Base-by-base conservation (phyloP, 805 yeast genomes). In the Candida yuanshanica region DNA sequence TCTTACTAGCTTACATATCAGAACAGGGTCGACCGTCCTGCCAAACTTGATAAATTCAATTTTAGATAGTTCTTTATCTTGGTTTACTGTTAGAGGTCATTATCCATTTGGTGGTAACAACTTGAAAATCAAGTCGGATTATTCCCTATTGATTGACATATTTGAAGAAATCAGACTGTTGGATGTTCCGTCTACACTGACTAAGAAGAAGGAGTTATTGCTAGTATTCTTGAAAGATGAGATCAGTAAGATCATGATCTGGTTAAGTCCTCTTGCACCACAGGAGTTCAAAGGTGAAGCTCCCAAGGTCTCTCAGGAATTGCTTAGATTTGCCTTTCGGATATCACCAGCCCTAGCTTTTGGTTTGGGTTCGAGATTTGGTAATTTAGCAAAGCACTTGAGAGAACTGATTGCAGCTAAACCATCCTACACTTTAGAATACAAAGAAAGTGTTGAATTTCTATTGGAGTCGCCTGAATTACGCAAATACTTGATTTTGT, bases 61-160 rank as follows among this genome's bases (percentile, higher is more conserved):
- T 13, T 58, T 84, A 20, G 78, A 75, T 42, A 88, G 87, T 14
- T 74, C 83, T 0, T 68, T 93, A 33, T 71, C 83, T 2, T 90
- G 98, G 96, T 93, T 88, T 57, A 69, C 69, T 20, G 70, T 66
- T 35, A 69, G 75, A 17, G 68, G 77, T 2, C 66, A 72, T 4
- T 83, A 82, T 66, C 96, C 98, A 13, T 89, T 73, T 64, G 98
- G 99, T 4, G 82, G 88, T 10, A 88, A 91, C 56, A 70, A 75
- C 34, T 62, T 86, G 47, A 79, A 79, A 56, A 78, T 81, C 38
- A 80, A 79, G 48, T 75, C 87, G 1, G 96, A 90, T 52, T 70
- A 74, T 51, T 66, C 70, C 5, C 62, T 81, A 37, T 65, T 91
- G 49, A 65, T 70, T 22, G 79, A 74, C 20, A 70, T 84, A 55